These are phyloP conservation scores for Phaeosphaeriaceae sp. DNA, from an alignment of 2,329 filamentous ascomycete genomes.

Conservation along the genomic window DNA sequence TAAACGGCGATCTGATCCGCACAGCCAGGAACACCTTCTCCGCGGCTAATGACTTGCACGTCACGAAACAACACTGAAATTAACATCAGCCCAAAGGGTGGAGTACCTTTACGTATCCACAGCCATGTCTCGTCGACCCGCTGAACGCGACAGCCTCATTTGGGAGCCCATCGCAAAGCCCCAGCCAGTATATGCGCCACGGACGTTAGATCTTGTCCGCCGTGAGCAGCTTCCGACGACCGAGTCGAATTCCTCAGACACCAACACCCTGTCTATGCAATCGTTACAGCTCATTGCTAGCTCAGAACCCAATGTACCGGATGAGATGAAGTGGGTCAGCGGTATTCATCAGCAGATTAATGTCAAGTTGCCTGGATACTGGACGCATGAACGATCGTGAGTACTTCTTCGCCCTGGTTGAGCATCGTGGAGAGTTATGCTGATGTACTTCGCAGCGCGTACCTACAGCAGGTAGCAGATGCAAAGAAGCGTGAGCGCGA, in stretches of 20 bases:
- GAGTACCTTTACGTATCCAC: neutral
- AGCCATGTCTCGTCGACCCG: neutral
- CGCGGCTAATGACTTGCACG: neutral
- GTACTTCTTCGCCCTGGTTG: neutral
- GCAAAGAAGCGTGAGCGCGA: neutral
- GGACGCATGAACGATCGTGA: neutral
- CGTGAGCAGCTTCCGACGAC: neutral
- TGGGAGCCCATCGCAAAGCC: neutral
- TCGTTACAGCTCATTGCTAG: neutral
- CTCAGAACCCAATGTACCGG: too few relatives aligned
- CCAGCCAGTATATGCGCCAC: neutral
- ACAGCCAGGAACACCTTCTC: neutral
- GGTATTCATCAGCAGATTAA: neutral
- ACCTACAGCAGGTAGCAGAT: neutral
- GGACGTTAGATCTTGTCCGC: neutral
- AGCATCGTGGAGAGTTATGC: neutral
- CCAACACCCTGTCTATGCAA: too few relatives aligned
- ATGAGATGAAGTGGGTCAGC: neutral
- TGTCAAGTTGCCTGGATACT: slow-evolving; percentile 1
- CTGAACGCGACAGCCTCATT: neutral
- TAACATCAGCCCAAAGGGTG: neutral
- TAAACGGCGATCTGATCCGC: neutral
- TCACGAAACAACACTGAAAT: neutral
- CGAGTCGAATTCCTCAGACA: neutral
- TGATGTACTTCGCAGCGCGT: neutral